Conservation (phyloP, 805 yeast genomes). For the Metschnikowia bowlesiae region DNA sequence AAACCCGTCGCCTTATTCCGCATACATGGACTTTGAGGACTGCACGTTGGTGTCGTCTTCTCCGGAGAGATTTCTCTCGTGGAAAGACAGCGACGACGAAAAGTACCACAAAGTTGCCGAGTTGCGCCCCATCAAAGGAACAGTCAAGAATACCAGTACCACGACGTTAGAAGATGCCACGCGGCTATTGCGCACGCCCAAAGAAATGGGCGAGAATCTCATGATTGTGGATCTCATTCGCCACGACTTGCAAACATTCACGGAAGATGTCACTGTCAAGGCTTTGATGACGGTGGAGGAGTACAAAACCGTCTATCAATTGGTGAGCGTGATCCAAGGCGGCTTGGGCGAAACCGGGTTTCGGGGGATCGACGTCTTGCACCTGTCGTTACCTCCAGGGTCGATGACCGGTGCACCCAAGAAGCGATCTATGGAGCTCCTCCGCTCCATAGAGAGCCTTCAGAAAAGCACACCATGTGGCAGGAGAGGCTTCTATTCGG, state of each 20-base stretch:
- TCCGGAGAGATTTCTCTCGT: constrained; percentile 87
- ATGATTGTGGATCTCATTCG: constrained; percentile 96
- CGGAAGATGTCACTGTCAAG: constrained; percentile 62
- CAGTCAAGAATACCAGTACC: constrained; percentile 63
- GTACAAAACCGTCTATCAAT: constrained; percentile 83
- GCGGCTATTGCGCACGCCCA: constrained; percentile 67
- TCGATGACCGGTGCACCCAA: constrained; percentile 99
- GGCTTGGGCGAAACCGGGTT: constrained; percentile 35
- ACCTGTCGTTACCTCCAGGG: constrained; percentile 88
- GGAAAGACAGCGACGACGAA: constrained; percentile 46
- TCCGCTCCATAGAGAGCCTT: constrained; percentile 53
- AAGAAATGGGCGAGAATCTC: constrained; percentile 91
- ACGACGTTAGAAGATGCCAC: constrained; percentile 59
- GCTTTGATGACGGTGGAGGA: constrained; percentile 91
- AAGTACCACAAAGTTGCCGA: constrained; percentile 48
- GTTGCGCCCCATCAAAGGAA: constrained; percentile 93
- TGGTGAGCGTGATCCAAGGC: constrained; percentile 87
- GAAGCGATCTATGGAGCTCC: constrained; percentile 80
- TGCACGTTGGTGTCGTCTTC: constrained; percentile 75
- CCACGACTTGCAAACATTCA: constrained; percentile 74
- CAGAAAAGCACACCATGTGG: constrained; percentile 33
- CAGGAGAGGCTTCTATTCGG: constrained; percentile 85
- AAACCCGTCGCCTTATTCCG: constrained; percentile 93
- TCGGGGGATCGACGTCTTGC: constrained; percentile 74
- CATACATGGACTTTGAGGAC: constrained; percentile 67